A percentile compares a stretch with the other conserved stretches of the same genome.
These are phyloP conservation scores for Mycothermus thermophilus DNA, from an alignment of 495 filamentous ascomycete species.

Conservation along the genomic window DNA sequence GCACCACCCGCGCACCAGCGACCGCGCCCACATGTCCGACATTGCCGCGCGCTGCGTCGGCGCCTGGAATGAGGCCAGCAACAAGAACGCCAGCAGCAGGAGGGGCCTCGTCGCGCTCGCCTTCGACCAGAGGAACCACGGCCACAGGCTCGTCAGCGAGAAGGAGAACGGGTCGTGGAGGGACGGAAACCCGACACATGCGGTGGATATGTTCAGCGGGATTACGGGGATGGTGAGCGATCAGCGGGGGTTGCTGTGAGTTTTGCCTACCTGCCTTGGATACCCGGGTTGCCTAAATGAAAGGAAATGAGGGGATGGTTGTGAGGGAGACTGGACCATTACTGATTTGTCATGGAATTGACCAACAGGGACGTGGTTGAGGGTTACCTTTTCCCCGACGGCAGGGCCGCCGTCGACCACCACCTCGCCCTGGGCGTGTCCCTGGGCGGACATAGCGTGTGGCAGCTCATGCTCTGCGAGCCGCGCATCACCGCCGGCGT, in stretches of 20 bases:
- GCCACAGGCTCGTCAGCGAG: slow-evolving; percentile 45
- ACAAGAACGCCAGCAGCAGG: background rate
- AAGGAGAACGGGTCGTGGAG: slow-evolving; percentile 62
- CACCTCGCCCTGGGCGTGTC: slow-evolving; percentile 71
- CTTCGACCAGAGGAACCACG: slow-evolving; percentile 89
- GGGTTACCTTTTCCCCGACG: slow-evolving; percentile 64
- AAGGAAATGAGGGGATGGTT: background rate
- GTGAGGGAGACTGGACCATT: no score
- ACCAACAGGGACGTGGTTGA: slow-evolving; percentile 64
- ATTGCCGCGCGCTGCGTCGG: slow-evolving; percentile 25
- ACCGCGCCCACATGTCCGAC: slow-evolving; percentile 53
- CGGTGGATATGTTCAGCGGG: slow-evolving; percentile 67
- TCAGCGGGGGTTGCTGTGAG: slow-evolving; percentile 33
- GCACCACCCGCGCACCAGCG: slow-evolving; percentile 61
- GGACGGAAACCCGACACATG: slow-evolving; percentile 68
- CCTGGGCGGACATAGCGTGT: slow-evolving; percentile 78
- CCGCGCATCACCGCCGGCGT: slow-evolving; percentile 62
- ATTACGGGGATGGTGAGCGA: slow-evolving; percentile 58
- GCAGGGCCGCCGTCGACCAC: no score
- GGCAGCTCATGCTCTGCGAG: slow-evolving; percentile 67
- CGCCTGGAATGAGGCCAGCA: slow-evolving; percentile 19
- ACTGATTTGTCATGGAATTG: no score
- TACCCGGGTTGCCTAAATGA: no score
- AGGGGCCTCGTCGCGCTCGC: slow-evolving; percentile 60
- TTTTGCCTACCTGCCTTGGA: background rate